Evolutionary conservation across 192 early-diverging fungal species (phyloP).

Genomic region (Entophlyctis helioformis): DNA sequence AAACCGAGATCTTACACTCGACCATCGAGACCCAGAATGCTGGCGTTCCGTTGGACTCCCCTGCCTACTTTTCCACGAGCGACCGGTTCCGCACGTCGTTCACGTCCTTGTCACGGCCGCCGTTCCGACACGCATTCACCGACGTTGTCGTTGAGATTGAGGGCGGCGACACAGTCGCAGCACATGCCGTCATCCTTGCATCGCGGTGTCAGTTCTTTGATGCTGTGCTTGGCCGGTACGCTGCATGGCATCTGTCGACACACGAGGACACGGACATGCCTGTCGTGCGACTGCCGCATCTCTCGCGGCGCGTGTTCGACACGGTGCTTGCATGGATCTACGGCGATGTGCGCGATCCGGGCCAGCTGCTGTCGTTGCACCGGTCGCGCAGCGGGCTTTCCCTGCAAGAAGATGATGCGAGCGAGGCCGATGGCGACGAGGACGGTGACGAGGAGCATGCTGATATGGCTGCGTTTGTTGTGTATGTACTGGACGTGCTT

Average conservation of each 20-base stretch:
- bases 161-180: conserved; percentile 1
- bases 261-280: conserved; percentile 3
- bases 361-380: no score
- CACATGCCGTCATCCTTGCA: conserved; percentile 16
- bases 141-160: no score
- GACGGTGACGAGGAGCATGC: conserved; percentile 16
- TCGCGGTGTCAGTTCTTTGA: conserved; percentile 54
- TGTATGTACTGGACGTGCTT: conserved; percentile 42
- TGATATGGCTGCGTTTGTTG: conserved; percentile 31
- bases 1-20: conserved; percentile 4
- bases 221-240: conserved; percentile 35
- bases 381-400: no score
- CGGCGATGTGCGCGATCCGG: no score
- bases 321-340: conserved; percentile 46
- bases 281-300: conserved; percentile 38
- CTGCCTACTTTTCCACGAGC: no score
- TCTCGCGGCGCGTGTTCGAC: conserved; percentile 30
- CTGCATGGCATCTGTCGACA: conserved; percentile 33
- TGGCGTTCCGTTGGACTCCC: no score
- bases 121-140: no score
- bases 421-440: no score
- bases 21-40: no score
- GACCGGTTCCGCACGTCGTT: no score
- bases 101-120: no score
- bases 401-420: no score